phyloP scores from a whole-genome alignment of 345 rosid genomes.

The Camelina laxa region DNA sequence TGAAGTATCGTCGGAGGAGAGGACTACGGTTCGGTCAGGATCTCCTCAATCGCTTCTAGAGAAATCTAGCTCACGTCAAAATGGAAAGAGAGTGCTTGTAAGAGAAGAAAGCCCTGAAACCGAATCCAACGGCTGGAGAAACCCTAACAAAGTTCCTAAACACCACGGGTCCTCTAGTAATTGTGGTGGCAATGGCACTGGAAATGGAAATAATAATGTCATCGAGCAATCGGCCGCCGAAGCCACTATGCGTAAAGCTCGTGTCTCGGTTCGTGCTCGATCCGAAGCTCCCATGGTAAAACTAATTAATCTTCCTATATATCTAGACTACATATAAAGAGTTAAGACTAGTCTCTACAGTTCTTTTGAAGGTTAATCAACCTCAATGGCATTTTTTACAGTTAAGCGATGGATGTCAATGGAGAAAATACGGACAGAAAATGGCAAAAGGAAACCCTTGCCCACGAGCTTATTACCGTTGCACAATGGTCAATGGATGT shows the following conservation, averaged over 20 bases:
- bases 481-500: slow-evolving; percentile 95
- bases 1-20: slow-evolving; percentile 75
- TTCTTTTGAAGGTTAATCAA: neutral
- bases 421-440: slow-evolving; percentile 99
- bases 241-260: slow-evolving; percentile 98
- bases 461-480: slow-evolving; percentile 94
- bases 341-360: neutral
- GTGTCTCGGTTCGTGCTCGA: slow-evolving; percentile 97
- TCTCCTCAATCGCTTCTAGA: slow-evolving; percentile 46
- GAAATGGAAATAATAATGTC: slow-evolving; percentile 9
- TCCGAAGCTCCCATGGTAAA: slow-evolving; percentile 62
- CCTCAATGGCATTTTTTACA: slow-evolving; percentile 24
- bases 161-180: slow-evolving; percentile 37
- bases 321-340: neutral
- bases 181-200: slow-evolving; percentile 5
- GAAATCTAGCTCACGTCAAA: slow-evolving; percentile 32
- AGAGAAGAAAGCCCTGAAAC: slow-evolving; percentile 75
- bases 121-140: slow-evolving; percentile 64
- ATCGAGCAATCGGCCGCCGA: slow-evolving; percentile 68
- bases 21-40: slow-evolving; percentile 54
- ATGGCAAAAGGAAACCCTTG: slow-evolving; percentile 99
- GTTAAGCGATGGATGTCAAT: slow-evolving; percentile 93
- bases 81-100: slow-evolving; percentile 49
- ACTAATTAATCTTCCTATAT: neutral
- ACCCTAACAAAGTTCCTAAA: slow-evolving; percentile 63